Evolutionary conservation across 768 basidiomycete species (phyloP), one percentile per base, ranked within the genome.

Genomic region (Kwoniella mangroviensis): DNA sequence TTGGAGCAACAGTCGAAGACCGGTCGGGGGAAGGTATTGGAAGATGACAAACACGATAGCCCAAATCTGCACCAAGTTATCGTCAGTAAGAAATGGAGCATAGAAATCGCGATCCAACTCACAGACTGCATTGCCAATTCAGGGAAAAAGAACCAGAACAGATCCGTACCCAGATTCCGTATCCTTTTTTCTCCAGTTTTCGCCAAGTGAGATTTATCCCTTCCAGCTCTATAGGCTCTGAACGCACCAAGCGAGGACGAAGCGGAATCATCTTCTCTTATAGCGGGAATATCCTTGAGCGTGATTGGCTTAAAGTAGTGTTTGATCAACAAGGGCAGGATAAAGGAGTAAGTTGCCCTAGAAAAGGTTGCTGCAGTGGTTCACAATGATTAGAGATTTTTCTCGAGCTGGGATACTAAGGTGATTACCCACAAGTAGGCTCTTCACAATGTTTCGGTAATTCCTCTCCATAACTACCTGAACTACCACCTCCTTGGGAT

Each of bases 1-100:
- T 42, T 80, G 64, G 5, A 85, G 73, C 24, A 85, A 72, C 0
- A 82, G 74, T 52, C 84, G 82, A 42, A 85, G 78, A 51, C 83
- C 83, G 12, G 80, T 69, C 1, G 85, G 83, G 13, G 84, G 83
- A n/a, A 84, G 74, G 58, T 82, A 84, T 63, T 79, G 73, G 21
- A 84, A 67, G 12, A 70, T 70, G 66, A 84, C 81, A 54, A 78
- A 81, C n/a, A 81, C 11, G 41, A 73, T 60, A 1, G 78, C 69
- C 78, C 79, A 80, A 4, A 75, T 53, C 74, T 79, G 66, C 9
- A 56, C 69, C n/a, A 11, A 69, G 15, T 22, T n/a, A 28, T 19
- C n/a, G 19, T 53, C 68, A 57, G 51, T 6, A 21, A 45, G 19
- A 15, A n/a, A 51, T 4, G 17, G 10, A 28, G 24, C 13, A 56